These are phyloP conservation scores for Boletus rex-veris DNA, from an alignment of 768 basidiomycete species.

Conservation along the genomic window DNA sequence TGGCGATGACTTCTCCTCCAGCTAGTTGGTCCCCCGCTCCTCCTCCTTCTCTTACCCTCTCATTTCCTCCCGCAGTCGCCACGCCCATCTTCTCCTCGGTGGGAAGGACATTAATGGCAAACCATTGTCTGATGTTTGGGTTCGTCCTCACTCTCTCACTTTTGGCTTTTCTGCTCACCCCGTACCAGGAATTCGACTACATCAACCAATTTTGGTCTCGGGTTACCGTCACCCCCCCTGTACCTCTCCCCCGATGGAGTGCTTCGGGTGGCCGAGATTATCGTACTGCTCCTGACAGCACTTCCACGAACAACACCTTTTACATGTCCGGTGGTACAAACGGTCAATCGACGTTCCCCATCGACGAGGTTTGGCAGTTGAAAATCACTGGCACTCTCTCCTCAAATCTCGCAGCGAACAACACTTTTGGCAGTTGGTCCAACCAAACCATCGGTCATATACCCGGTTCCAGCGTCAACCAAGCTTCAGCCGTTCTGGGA, in stretches of 20 bases:
- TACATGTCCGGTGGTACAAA: slow-evolving; percentile 72
- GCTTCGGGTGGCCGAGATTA: slow-evolving; percentile 73
- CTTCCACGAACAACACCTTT: slow-evolving; percentile 62
- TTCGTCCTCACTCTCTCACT: slow-evolving; percentile 31
- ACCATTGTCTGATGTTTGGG: slow-evolving; percentile 72
- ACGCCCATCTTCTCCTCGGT: slow-evolving; percentile 70
- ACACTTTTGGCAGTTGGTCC: slow-evolving; percentile 58
- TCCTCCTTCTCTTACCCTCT: slow-evolving; percentile 14
- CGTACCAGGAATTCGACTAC: slow-evolving; percentile 70
- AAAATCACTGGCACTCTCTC: slow-evolving; percentile 68
- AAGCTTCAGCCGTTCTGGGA: slow-evolving; percentile 57
- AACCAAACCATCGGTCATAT: slow-evolving; percentile 39
- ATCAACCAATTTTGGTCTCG: slow-evolving; percentile 72
- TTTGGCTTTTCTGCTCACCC: slow-evolving; percentile 4
- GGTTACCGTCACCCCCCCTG: slow-evolving; percentile 47
- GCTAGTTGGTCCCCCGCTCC: slow-evolving; percentile 56
- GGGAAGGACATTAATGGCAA: slow-evolving; percentile 55
- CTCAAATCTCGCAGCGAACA: slow-evolving; percentile 52
- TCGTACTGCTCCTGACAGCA: slow-evolving; percentile 31
- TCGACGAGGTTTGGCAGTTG: slow-evolving; percentile 72
- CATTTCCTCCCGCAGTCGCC: slow-evolving; percentile 48
- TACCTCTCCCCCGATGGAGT: slow-evolving; percentile 65
- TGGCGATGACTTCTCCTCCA: slow-evolving; percentile 73
- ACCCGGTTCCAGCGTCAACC: slow-evolving; percentile 35
- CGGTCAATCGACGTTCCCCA: slow-evolving; percentile 39